These are phyloP conservation scores for Rhodamnia rubescens DNA, from an alignment of 345 rosid genomes.

Conservation along the genomic window DNA sequence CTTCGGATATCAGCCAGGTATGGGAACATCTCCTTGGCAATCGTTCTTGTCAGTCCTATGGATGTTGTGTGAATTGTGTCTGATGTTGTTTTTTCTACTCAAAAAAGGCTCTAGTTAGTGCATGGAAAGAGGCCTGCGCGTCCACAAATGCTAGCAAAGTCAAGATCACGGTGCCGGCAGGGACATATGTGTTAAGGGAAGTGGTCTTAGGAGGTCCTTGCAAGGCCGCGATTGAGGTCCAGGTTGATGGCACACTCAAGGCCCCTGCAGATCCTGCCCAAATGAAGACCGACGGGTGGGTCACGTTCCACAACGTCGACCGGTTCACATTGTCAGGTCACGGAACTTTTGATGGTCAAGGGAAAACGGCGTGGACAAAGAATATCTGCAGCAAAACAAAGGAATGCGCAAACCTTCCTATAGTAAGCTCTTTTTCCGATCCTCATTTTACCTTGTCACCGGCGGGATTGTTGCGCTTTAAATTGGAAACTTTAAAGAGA, in stretches of 20 bases:
- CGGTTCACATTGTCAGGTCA: slow-evolving; percentile 29
- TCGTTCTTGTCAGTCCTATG: not conserved
- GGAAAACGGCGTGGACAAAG: slow-evolving; percentile 25
- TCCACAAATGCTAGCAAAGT: slow-evolving; percentile 18
- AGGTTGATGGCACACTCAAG: slow-evolving; percentile 24
- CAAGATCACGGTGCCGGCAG: slow-evolving; percentile 20
- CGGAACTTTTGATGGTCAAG: slow-evolving; percentile 63
- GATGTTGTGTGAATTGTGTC: not conserved
- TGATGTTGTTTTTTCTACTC: not conserved
- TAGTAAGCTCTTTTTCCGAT: slow-evolving; percentile 17
- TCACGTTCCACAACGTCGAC: slow-evolving; percentile 21
- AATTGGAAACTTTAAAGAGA: not conserved
- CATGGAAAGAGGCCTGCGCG: slow-evolving; percentile 43
- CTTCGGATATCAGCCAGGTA: slow-evolving; percentile 1
- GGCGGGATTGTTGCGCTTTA: not conserved
- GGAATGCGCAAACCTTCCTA: slow-evolving; percentile 23
- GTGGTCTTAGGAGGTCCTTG: slow-evolving; percentile 37
- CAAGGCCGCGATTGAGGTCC: slow-evolving; percentile 6
- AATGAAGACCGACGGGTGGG: slow-evolving; percentile 28
- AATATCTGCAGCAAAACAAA: slow-evolving; percentile 12
- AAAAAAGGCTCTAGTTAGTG: slow-evolving; percentile 16
- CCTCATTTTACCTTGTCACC: not conserved
- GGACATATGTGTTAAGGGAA: slow-evolving; percentile 13
- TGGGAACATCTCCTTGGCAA: not conserved
- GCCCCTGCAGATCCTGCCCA: slow-evolving; percentile 22